Evolutionary conservation across 805 yeast genomes (phyloP).

Genomic region (Yueomyces sinensis): DNA sequence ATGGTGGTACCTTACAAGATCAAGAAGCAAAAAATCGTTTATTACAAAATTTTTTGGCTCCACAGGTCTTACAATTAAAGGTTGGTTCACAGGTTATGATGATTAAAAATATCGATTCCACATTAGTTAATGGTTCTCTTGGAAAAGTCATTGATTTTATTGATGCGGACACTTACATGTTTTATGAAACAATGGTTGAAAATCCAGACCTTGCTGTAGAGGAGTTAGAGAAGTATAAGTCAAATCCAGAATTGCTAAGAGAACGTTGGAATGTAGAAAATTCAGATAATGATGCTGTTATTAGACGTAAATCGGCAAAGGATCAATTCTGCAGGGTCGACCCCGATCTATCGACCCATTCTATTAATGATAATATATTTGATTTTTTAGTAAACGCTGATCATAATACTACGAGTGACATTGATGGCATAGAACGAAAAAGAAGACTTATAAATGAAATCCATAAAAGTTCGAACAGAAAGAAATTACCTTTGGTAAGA

Average conservation of each 20-base stretch:
- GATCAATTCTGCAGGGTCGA: conserved; percentile 12
- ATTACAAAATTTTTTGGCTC: conserved; percentile 49
- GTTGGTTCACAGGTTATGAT: conserved; percentile 76
- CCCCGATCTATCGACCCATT: neutral
- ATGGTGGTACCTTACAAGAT: conserved; percentile 37
- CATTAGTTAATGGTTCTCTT: conserved; percentile 64
- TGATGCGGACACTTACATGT: conserved; percentile 36
- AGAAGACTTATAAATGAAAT: conserved; percentile 30
- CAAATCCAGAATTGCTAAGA: conserved; percentile 9
- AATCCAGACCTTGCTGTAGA: conserved; percentile 9
- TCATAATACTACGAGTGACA: conserved; percentile 16
- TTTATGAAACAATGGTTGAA: conserved; percentile 20
- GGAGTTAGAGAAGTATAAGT: conserved; percentile 9
- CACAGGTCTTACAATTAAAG: conserved; percentile 41
- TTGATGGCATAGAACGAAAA: conserved; percentile 33
- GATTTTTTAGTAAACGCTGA: conserved; percentile 28
- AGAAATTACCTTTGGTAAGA: conserved; percentile 61
- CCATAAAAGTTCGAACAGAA: conserved; percentile 29
- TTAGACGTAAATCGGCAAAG: conserved; percentile 13
- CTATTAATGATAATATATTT: conserved; percentile 33
- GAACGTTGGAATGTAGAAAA: conserved; percentile 9
- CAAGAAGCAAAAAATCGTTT: conserved; percentile 30
- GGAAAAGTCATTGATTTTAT: conserved; percentile 55
- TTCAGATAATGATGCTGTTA: conserved; percentile 9
- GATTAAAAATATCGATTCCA: conserved; percentile 59